Evolutionary conservation across 164 flowering plant genomes (phyloP).

Genomic region (Chimonanthus salicifolius): DNA sequence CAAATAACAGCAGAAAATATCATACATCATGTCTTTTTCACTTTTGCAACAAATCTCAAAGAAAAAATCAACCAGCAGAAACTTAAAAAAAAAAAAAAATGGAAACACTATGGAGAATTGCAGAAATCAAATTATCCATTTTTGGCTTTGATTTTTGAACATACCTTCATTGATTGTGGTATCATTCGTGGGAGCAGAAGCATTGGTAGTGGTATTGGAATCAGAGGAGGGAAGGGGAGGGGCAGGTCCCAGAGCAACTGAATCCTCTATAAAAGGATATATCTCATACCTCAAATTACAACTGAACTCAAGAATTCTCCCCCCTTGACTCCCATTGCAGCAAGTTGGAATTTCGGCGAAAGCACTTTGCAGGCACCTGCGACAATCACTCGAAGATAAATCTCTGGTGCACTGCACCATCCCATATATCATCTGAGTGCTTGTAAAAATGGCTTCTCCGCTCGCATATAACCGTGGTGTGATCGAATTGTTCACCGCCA

Average conservation of each 20-base stretch:
- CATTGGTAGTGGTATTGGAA: background rate
- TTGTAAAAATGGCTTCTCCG: background rate
- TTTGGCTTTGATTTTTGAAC: background rate
- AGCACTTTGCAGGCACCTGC: background rate
- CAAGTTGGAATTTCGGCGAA: background rate
- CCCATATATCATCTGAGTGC: background rate
- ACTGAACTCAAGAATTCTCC: background rate
- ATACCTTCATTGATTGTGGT: background rate
- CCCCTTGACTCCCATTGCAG: background rate
- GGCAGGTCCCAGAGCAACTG: background rate
- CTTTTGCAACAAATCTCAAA: background rate
- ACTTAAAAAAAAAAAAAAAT: no score
- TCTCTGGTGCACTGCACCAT: background rate
- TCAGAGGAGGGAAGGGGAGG: background rate
- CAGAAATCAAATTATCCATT: background rate
- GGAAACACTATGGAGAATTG: background rate
- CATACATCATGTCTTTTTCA: no score
- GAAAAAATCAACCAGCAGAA: background rate
- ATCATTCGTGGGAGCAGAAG: background rate
- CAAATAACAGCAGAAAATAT: no score
- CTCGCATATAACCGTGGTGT: background rate
- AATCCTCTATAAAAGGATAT: background rate
- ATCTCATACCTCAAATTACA: constrained; percentile 1
- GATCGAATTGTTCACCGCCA: background rate
- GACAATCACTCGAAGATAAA: background rate